Evolutionary conservation across 176 grass and related monocot species (phyloP).

Genomic region (Pontederia paniculata): DNA sequence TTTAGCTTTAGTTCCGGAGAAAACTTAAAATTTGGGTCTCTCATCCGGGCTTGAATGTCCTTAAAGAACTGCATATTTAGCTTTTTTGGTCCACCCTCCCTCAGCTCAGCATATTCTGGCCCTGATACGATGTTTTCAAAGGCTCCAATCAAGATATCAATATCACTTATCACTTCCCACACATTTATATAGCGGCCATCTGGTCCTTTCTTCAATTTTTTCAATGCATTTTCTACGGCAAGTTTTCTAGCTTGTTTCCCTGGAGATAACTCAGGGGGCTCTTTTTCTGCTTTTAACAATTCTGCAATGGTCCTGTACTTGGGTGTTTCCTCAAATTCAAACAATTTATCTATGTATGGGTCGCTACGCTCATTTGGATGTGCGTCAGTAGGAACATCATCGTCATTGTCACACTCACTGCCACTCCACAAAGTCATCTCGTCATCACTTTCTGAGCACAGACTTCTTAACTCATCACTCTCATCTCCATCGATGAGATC

Average conservation of each 20-base stretch:
- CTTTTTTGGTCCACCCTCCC: constrained; percentile 85
- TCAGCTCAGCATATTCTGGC: constrained; percentile 68
- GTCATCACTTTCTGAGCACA: constrained; percentile 76
- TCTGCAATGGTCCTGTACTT: constrained; percentile 77
- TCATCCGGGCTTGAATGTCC: constrained; percentile 83
- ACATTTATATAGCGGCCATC: constrained; percentile 77
- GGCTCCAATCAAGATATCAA: constrained; percentile 91
- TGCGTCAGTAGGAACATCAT: constrained; percentile 62
- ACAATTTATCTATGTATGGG: constrained; percentile 79
- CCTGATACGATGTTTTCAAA: constrained; percentile 93
- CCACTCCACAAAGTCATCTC: constrained; percentile 85
- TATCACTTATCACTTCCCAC: constrained; percentile 81
- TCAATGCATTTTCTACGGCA: constrained; percentile 93
- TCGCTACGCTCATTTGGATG: constrained; percentile 66
- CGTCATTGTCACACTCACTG: constrained; percentile 57
- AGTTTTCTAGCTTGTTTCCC: constrained; percentile 89
- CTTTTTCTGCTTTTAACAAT: constrained; percentile 66
- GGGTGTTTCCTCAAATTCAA: constrained; percentile 87
- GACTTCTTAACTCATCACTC: constrained; percentile 75
- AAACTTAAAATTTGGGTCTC: constrained; percentile 83
- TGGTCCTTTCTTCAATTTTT: constrained; percentile 85
- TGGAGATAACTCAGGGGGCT: constrained; percentile 81
- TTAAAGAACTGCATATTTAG: constrained; percentile 94
- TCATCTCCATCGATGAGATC: constrained; percentile 75
- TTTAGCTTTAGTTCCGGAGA: constrained; percentile 81